Percentiles rank a stretch among this genome's conserved stretches.
Evolutionary conservation across 2,329 filamentous ascomycete genomes (phyloP).

Genomic region (Neophaeococcomyces mojaviensis): DNA sequence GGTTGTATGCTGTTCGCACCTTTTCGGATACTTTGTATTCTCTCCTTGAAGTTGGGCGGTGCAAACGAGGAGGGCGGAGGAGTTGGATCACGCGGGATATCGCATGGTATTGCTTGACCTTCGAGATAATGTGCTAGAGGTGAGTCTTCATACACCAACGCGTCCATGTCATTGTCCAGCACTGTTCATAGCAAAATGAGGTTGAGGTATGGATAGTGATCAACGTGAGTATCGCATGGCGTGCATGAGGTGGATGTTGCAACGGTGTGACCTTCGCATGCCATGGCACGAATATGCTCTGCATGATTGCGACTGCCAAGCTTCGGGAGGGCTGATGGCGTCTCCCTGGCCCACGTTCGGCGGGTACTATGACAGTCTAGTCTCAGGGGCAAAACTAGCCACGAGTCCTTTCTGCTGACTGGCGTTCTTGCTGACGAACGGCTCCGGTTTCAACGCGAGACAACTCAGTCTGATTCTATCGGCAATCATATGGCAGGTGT

Average conservation of each 20-base stretch:
- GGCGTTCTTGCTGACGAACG: neutral
- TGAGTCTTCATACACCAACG: constrained; percentile 76
- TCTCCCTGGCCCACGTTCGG: too few species aligned
- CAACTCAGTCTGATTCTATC: too few species aligned
- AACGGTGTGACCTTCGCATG: neutral
- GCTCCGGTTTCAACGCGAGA: neutral
- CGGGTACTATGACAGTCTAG: too few species aligned
- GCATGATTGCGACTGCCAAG: neutral
- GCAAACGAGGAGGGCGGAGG: constrained; percentile 37
- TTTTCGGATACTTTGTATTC: constrained; percentile 14
- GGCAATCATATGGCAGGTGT: too few species aligned
- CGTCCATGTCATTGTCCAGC: constrained; percentile 60
- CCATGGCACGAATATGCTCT: neutral
- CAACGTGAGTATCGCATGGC: neutral
- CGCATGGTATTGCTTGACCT: constrained; percentile 53
- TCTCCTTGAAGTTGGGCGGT: constrained; percentile 25
- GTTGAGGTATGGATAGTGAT: neutral
- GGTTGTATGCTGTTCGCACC: constrained; percentile 16
- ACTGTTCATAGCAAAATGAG: constrained; percentile 1
- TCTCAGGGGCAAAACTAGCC: neutral
- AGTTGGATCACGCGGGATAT: constrained; percentile 28
- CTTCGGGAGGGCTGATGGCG: too few species aligned
- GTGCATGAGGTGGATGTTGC: neutral
- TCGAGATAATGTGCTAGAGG: constrained; percentile 84
- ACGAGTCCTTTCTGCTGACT: neutral